A percentile compares a stretch with the other conserved stretches of the same genome.
Conservation (phyloP, 2,329 filamentous ascomycete genomes). For the Cytospora paraplurivora region DNA sequence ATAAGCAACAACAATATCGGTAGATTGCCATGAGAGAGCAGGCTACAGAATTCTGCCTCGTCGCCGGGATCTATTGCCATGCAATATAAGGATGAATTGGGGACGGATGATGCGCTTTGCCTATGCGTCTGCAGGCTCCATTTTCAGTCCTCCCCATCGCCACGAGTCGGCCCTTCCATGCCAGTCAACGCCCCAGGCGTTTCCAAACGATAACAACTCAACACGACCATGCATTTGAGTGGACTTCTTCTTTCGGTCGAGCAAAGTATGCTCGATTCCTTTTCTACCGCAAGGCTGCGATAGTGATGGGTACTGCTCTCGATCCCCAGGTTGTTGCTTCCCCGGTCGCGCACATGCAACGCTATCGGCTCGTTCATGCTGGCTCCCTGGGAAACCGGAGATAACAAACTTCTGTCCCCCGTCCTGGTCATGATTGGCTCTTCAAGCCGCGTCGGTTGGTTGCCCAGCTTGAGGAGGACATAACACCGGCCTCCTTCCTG, state of each 20-base stretch:
- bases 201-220: neutral
- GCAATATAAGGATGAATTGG: slow-evolving; percentile 1
- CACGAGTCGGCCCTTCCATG: slow-evolving; percentile 18
- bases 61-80: neutral
- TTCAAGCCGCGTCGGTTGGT: slow-evolving; percentile 11
- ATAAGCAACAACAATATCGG: neutral
- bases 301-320: neutral
- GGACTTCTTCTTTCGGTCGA: too few relatives aligned
- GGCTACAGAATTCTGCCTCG: neutral
- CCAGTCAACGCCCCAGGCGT: slow-evolving; percentile 2
- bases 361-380: slow-evolving; percentile 27
- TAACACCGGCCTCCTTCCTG: neutral
- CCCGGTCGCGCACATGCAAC: slow-evolving; percentile 9
- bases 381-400: slow-evolving; percentile 22
- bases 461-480: slow-evolving; percentile 21
- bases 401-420: slow-evolving; percentile 22
- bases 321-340: neutral
- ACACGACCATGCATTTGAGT: neutral
- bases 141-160: slow-evolving; percentile 11
- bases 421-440: slow-evolving; percentile 20
- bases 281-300: neutral
- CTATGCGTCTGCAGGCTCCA: slow-evolving; percentile 10
- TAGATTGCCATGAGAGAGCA: neutral
- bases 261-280: too few relatives aligned
- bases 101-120: neutral